Evolutionary conservation across 768 basidiomycete genomes (phyloP).

Genomic region (Hericium coralloides): DNA sequence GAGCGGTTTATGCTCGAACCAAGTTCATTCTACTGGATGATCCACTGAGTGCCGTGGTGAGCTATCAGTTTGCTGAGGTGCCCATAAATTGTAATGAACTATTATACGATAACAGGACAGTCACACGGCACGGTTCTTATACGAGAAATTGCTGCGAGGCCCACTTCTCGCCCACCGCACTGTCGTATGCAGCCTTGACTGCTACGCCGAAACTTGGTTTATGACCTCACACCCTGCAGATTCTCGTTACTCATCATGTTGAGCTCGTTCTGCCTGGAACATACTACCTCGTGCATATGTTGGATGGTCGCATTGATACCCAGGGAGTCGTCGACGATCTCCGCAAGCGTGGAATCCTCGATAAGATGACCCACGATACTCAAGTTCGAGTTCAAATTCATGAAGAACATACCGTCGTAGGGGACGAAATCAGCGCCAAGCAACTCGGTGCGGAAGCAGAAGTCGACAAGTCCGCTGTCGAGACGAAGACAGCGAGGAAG

Average conservation of each 20-base stretch:
- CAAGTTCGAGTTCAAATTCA: not conserved
- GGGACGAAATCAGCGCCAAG: not conserved
- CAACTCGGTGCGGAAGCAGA: constrained; percentile 9
- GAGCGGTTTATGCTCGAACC: constrained; percentile 62
- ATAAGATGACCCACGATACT: constrained; percentile 50
- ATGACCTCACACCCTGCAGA: constrained; percentile 21
- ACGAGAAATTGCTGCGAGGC: constrained; percentile 56
- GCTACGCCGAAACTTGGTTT: not conserved
- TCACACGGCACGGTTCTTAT: constrained; percentile 55
- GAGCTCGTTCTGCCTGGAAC: constrained; percentile 72
- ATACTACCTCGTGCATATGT: constrained; percentile 65
- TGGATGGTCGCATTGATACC: constrained; percentile 73
- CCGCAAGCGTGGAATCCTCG: constrained; percentile 48
- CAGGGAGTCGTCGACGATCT: constrained; percentile 65
- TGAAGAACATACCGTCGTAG: not conserved
- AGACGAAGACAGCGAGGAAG: constrained; percentile 56
- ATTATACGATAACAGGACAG: constrained; percentile 38
- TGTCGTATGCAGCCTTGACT: constrained; percentile 33
- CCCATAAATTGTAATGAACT: too few species aligned
- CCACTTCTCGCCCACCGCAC: constrained; percentile 60
- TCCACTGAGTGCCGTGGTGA: constrained; percentile 72
- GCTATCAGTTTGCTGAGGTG: constrained; percentile 15
- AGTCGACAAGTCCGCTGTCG: constrained; percentile 9
- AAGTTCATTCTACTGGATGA: constrained; percentile 65
- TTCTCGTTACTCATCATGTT: constrained; percentile 78